Evolutionary conservation across 306 rosid species (phyloP), one percentile per base, ranked within the genome.

Genomic region (Carpinus fangiana): DNA sequence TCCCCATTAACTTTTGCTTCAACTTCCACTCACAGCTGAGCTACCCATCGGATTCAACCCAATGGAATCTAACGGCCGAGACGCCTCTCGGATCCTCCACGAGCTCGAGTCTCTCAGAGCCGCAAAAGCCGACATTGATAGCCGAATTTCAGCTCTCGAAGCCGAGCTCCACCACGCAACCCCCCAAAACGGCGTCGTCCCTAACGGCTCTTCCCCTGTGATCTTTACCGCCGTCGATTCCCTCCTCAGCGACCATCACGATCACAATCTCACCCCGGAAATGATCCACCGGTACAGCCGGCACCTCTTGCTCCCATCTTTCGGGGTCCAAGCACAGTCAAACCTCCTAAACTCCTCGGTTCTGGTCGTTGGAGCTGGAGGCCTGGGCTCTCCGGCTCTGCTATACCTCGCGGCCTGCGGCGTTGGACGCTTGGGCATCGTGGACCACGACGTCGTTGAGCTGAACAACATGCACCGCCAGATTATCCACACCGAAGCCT

Each of bases 401-500:
- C 80, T 94, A 60, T 92, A 94, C 85, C 91, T 94, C 57, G 97
- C 93, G 31, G 97, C 98, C 78, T 78, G 89, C 81, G 98, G 98
- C 73, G 93, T 86, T 79, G 98, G 99, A 4, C 88, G 91, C 65
- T 74, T 95, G 87, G 99, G 98, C 68, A 83, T 95, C 56, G 87
- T 95, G 53, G 99, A 95, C 78, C 93, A 95, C 79, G 99, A 95
- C 55, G 86, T 90, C 81, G 99, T 95, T 84, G 99, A 95, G 90
- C 84, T 95, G 54, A 95, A 84, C 75, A 95, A 95, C 81, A 93
- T 95, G 99, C 99, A 95, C 85, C 85, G 99, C 87, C 98, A 95
- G 97, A 79, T 95, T 73, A 95, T 95, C 71, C 99, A 93, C 78
- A 87, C 93, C 0, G 99, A 95, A 90, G 82, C 86, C 17, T 93